Conservation (phyloP, 768 basidiomycete genomes). For the Kwoniella pini region DNA sequence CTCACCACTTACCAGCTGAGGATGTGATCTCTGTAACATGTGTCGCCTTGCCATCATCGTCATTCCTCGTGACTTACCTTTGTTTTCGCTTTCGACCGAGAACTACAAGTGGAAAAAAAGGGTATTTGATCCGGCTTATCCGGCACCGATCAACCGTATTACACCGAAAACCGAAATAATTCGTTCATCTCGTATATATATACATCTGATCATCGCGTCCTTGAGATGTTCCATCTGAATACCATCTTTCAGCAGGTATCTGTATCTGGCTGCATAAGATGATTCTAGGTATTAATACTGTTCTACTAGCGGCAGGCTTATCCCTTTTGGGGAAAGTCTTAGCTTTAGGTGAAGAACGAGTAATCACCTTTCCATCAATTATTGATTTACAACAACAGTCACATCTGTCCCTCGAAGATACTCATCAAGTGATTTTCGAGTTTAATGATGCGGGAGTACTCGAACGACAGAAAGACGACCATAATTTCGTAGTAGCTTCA, state of each 20-base stretch:
- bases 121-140: neutral
- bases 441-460: neutral
- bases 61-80: too few species aligned
- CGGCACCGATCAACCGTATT: neutral
- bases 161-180: conserved; percentile 2
- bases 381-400: neutral
- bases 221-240: too few species aligned
- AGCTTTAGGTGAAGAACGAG: conserved; percentile 18
- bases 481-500: conserved; percentile 15
- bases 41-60: too few species aligned
- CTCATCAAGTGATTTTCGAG: conserved; percentile 4
- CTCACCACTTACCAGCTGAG: too few species aligned
- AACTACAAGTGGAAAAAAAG: too few species aligned
- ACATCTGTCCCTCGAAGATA: neutral
- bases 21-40: too few species aligned
- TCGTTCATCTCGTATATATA: neutral
- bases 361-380: conserved; percentile 11
- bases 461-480: neutral
- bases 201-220: too few species aligned
- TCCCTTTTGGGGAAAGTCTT: conserved; percentile 5
- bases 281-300: neutral
- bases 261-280: neutral
- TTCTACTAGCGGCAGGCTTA: conserved; percentile 3
- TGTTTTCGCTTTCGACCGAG: too few species aligned
- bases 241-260: too few species aligned